Percentiles rank a stretch among this genome's conserved stretches.
phyloP scores from a whole-genome alignment of 2,329 filamentous ascomycete genomes.

The Calonectria hongkongensis region DNA sequence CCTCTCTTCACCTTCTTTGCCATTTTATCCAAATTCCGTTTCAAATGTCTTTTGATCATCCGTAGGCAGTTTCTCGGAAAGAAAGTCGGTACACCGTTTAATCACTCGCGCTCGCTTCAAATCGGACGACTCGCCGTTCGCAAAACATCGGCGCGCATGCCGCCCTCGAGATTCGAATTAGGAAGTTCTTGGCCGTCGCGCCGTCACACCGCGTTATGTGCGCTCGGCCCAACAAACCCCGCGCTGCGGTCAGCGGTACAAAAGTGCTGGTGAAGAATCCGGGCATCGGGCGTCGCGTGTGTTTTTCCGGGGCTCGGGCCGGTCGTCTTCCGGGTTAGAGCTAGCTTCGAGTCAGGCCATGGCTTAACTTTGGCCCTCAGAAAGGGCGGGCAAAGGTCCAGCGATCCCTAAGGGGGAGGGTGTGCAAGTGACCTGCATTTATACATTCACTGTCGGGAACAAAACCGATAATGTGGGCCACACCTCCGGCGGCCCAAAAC shows the following conservation, averaged over 20 bases:
- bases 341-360: background rate
- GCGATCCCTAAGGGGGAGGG: background rate
- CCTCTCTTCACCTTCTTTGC: too few relatives aligned
- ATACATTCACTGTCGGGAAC: slow-evolving; percentile 14
- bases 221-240: background rate
- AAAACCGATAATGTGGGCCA: background rate
- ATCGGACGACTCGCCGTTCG: too few relatives aligned
- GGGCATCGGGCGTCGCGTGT: background rate
- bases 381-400: background rate
- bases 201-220: too few relatives aligned
- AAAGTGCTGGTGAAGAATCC: background rate
- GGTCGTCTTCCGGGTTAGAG: background rate
- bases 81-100: too few relatives aligned
- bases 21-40: too few relatives aligned
- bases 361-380: background rate
- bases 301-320: background rate
- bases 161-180: too few relatives aligned
- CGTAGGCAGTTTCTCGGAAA: too few relatives aligned
- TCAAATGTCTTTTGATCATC: too few relatives aligned
- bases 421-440: slow-evolving; percentile 1
- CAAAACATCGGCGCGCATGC: too few relatives aligned
- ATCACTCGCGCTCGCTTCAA: too few relatives aligned
- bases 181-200: too few relatives aligned
- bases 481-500: background rate
- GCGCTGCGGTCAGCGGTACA: background rate